Percentiles rank a stretch among this genome's conserved stretches.
phyloP scores from a whole-genome alignment of 768 basidiomycete species.

The Erythrobasidium yunnanense region DNA sequence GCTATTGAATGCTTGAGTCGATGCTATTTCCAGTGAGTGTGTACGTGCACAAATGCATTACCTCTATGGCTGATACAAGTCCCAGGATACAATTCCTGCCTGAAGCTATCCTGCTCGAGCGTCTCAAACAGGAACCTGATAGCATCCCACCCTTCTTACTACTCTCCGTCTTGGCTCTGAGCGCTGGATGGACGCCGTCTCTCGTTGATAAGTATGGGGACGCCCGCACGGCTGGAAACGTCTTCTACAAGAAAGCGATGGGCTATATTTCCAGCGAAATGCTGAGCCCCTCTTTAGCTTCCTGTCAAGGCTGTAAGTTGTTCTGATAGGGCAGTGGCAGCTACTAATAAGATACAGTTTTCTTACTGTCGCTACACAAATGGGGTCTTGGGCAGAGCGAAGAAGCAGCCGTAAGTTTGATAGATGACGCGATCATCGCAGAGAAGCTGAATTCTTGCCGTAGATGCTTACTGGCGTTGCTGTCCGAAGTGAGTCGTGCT shows the following conservation, averaged over 20 bases:
- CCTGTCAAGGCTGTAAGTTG: conserved; percentile 4
- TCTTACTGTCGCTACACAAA: not conserved
- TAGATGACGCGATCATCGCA: not conserved
- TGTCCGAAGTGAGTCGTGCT: not conserved
- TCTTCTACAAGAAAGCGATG: not conserved
- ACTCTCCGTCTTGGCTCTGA: not conserved
- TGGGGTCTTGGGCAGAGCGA: conserved; percentile 7
- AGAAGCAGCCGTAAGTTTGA: not conserved
- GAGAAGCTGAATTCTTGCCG: not conserved
- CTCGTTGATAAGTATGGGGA: not conserved
- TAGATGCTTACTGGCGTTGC: not conserved
- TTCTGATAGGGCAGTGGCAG: not conserved
- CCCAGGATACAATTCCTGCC: conserved; percentile 1
- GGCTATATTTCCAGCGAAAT: not conserved
- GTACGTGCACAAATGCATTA: not conserved
- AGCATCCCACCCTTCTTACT: not conserved
- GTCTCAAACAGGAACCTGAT: conserved; percentile 5
- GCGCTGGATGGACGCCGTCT: not conserved
- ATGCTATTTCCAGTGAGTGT: conserved; percentile 13
- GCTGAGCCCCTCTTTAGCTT: not conserved
- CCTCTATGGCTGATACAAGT: not conserved
- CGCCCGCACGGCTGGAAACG: not conserved
- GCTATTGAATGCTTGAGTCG: not conserved
- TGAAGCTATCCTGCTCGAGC: not conserved
- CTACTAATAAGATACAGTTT: not conserved